Evolutionary conservation across 495 filamentous ascomycete species (phyloP), one percentile per base, ranked within the genome.

Genomic region (Penicillium psychrofluorescens): DNA sequence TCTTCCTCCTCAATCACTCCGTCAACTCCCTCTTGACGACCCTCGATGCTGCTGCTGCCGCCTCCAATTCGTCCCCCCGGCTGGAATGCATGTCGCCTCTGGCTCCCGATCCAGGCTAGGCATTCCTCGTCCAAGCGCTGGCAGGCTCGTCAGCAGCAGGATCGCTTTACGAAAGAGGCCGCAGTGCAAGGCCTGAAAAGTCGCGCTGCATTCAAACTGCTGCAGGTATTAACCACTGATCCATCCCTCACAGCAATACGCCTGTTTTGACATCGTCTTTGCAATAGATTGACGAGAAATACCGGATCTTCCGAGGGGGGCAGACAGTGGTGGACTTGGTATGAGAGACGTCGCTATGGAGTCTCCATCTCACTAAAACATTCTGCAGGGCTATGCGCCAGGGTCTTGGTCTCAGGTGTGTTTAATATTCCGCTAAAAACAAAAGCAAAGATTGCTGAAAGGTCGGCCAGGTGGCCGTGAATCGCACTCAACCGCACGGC

Each of bases 251-350:
- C 28, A 22, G 11, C 38, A 39, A 14, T 46, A 38, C 36, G 7
- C 11, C 5, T 7, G 8, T 30, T 41, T 38, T 50, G 15, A 48
- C 16, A 13, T 8, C 4, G 1, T 31, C 8, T 37, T 27, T 35
- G 15, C 12, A 6, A 35, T 48, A 92, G 79, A 85, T 98, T 54
- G 81, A 96, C 66, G 68, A 80, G 15, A 86, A 85, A 54, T 81
- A 91, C 65, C 77, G 65, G 37, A 63, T 98, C 8, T 96, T 98
- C 62, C 76, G 71, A 35, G 68, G 59, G 13, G 85, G 85, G 1
- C 84, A 95, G 60, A 91, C 89, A 0, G 84, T 98, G 6, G 82
- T 98, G 30, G 92, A 98, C 62, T 68, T 95, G 50, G 86, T 88
- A 71, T 45, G 70, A 36, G 29, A 35, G 32, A 2, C 7, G 11